Percentiles rank a stretch among this genome's conserved stretches.
Evolutionary conservation across 441 rosid species (phyloP).

Genomic region (Brassica balearica): DNA sequence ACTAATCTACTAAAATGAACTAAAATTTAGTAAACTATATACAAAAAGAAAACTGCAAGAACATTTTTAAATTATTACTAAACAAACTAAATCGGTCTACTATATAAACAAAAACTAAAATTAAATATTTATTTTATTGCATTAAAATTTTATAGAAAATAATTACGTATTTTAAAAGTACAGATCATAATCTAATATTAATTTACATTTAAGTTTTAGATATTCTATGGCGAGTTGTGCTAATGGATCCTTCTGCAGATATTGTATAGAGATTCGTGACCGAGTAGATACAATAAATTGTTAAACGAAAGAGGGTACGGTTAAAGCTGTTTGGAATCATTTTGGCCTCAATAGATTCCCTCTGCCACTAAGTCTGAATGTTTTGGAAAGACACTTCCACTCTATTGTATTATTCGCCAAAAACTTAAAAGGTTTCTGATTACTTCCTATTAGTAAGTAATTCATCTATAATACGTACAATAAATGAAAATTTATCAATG

Average conservation of each 20-base stretch:
- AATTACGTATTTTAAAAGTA: not conserved
- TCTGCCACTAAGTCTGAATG: not conserved
- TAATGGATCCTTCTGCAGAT: not conserved
- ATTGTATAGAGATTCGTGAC: not conserved
- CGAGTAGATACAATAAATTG: slow-evolving; percentile 3
- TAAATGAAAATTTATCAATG: not conserved
- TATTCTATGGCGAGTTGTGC: not conserved
- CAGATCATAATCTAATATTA: not conserved
- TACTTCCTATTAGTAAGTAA: not conserved
- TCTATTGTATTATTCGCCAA: slow-evolving; percentile 3
- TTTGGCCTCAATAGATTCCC: not conserved
- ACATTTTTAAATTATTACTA: not conserved
- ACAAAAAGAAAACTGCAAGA: not conserved
- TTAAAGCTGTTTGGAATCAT: slow-evolving; percentile 34
- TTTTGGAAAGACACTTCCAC: slow-evolving; percentile 11
- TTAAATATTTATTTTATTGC: too few species aligned
- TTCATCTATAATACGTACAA: not conserved
- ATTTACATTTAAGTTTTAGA: not conserved
- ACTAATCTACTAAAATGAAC: not conserved
- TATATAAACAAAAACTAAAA: too few species aligned
- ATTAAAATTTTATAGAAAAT: not conserved
- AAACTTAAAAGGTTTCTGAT: not conserved
- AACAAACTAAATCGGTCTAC: not conserved
- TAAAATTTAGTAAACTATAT: not conserved
- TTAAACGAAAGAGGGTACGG: slow-evolving; percentile 22